These are phyloP conservation scores for Lophium mytilinum DNA, from an alignment of 495 filamentous ascomycete genomes.

Conservation along the genomic window DNA sequence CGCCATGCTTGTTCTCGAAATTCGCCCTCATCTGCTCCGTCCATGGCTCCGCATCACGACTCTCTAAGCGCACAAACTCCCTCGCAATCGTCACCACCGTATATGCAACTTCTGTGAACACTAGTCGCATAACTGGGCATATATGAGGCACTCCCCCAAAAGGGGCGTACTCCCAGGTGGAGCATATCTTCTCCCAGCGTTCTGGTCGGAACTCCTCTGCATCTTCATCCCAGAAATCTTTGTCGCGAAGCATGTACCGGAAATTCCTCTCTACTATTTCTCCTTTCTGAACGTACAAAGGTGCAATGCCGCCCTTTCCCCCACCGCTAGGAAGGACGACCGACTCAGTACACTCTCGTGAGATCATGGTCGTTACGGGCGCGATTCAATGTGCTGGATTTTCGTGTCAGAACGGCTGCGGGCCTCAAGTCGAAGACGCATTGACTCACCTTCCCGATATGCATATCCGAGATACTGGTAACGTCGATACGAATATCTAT, in stretches of 20 bases:
- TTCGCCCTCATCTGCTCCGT: slow-evolving; percentile 1
- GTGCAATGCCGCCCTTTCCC: slow-evolving; percentile 39
- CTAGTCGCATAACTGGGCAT: slow-evolving; percentile 32
- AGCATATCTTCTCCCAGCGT: slow-evolving; percentile 10
- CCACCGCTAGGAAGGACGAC: slow-evolving; percentile 45
- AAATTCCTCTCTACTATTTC: slow-evolving; percentile 32
- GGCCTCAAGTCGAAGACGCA: neutral
- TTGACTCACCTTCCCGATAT: slow-evolving; percentile 12
- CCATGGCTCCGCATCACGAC: neutral
- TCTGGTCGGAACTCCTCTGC: slow-evolving; percentile 30
- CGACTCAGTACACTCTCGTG: slow-evolving; percentile 40
- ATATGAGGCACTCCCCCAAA: slow-evolving; percentile 33
- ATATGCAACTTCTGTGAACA: slow-evolving; percentile 29
- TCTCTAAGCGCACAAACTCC: slow-evolving; percentile 23
- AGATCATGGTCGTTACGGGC: slow-evolving; percentile 20
- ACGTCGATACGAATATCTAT: no score
- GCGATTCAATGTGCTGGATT: neutral
- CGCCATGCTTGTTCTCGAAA: slow-evolving; percentile 2
- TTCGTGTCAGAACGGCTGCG: neutral
- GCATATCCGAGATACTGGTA: slow-evolving; percentile 32
- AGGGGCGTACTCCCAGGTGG: slow-evolving; percentile 31
- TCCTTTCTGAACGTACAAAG: slow-evolving; percentile 40
- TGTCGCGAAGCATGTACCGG: slow-evolving; percentile 31
- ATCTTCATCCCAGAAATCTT: slow-evolving; percentile 28
- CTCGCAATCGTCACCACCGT: slow-evolving; percentile 26